These are phyloP conservation scores for Pichia sp. DNA, from an alignment of 1,139 yeast genomes.

Conservation along the genomic window DNA sequence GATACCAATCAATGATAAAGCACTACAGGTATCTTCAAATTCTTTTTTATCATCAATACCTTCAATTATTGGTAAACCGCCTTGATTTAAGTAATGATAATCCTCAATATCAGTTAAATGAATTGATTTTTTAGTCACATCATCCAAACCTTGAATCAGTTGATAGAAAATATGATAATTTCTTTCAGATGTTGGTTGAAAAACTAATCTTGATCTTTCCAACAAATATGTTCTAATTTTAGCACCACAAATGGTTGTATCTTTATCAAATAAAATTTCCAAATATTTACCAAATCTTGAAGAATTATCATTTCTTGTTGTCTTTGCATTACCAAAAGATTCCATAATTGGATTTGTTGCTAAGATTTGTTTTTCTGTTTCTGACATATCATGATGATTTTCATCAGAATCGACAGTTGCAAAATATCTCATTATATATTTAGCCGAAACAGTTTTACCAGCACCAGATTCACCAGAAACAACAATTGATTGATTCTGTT, in stretches of 20 bases:
- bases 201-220: slow-evolving; percentile 90
- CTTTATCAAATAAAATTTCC: slow-evolving; percentile 75
- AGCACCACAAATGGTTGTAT: slow-evolving; percentile 85
- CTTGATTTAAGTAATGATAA: slow-evolving; percentile 83
- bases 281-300: slow-evolving; percentile 95
- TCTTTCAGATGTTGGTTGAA: slow-evolving; percentile 84
- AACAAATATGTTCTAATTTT: slow-evolving; percentile 85
- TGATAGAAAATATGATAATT: slow-evolving; percentile 96
- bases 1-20: slow-evolving; percentile 76
- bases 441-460: slow-evolving; percentile 96
- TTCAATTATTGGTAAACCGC: slow-evolving; percentile 65
- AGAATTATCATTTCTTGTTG: slow-evolving; percentile 94
- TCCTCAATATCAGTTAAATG: slow-evolving; percentile 61
- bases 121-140: slow-evolving; percentile 50
- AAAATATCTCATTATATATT: slow-evolving; percentile 94
- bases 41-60: slow-evolving; percentile 82
- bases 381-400: slow-evolving; percentile 67
- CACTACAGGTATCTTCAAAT: slow-evolving; percentile 65
- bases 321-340: slow-evolving; percentile 97
- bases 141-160: slow-evolving; percentile 68
- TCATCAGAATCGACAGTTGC: slow-evolving; percentile 75
- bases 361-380: slow-evolving; percentile 87
- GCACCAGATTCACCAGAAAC: slow-evolving; percentile 99
- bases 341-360: slow-evolving; percentile 99
- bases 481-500: slow-evolving; percentile 86